Base-by-base conservation (phyloP, 2,329 filamentous ascomycete species). In the Colletotrichum sp. region DNA sequence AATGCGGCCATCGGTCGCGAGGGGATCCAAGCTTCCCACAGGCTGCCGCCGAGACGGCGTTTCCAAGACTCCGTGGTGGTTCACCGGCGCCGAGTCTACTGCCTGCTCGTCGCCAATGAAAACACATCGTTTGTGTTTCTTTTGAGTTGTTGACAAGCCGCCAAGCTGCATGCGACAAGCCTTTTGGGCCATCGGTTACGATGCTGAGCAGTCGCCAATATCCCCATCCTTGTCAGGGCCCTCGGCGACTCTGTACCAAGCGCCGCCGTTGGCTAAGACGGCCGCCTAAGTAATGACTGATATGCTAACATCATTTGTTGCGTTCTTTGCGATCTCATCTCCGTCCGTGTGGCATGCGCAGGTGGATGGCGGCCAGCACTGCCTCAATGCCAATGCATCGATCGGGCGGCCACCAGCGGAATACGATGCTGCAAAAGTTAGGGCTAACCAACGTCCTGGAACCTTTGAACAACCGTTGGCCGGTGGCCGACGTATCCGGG, bases 361-460 rank as follows among this genome's bases (percentile, higher is more conserved):
- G 28, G 52, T 59, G 52, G 62, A 32, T 61, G 48, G 28, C 38
- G 24, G 12, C 16, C 71, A 75, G 73, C 73, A 75, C 73, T 72
- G 73, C 73, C 73, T 26, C 73, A 75, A 58, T 63, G 73, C 38
- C 56, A 75, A 68, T 73, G 56, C 69, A 36, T 73, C 63, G 58
- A 63, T 73, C 73, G 58, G 73, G 62, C 59, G 62, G 55, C 62
- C 73, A 48, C 63, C 62, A 24, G 48, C 36, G 58, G 56, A 67
- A 32, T 55, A 36, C 26, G 55, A 30, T 70, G 32, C 43, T 24
- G 52, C 38, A 66, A 28, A 36, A 43, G 48, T 56, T 62, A 69
- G 56, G 43, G 66, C 28, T 56, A 65, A 52, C 62, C 73, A 61
- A 72, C 56, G 24, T 34, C 21, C 56, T 65, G 73, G 62, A 30